Base-by-base conservation (phyloP, 495 filamentous ascomycete genomes). In the Podospora bellae-mahoneyi region DNA sequence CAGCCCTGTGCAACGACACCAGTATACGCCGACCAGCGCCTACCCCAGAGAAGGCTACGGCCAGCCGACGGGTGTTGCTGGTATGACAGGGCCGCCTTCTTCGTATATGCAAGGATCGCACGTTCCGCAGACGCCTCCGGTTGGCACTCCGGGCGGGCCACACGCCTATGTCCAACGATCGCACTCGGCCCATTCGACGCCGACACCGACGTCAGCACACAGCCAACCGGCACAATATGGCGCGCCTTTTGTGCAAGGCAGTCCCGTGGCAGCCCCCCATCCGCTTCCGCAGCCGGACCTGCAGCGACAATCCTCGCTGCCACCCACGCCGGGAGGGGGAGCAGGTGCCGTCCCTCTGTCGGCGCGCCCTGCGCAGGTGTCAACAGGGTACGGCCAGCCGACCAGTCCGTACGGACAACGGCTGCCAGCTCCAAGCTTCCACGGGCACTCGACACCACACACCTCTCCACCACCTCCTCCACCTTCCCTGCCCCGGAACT, bases 191-290 rank as follows among this genome's bases (percentile, higher is more conserved):
- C 81, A 85, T 53, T 85, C 81, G n/a, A 83, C 81, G 19, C 78
- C 86, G 26, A 88, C 86, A 19, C 85, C 86, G 26, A 85, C 84
- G 1, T 88, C 86, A 23, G 81, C 83, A 18, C 84, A 86, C 32
- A 82, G 83, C 73, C 86, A 86, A 72, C 78, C 79, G 23, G 75
- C 75, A 30, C 78, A 83, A 10, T 85, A 83, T 65, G 81, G 80
- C 19, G 72, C 77, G 55, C 79, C 83, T 39, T 84, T 81, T 64
- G 72, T 73, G 7, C 85, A 85, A 63, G 83, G 83, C 32, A 88
- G 86, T 67, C 87, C 87, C 23, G 74, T 85, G n/a, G 75, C 81
- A 55, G 68, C 81, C 13, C 68, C 76, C 28, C 80, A 82, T 64
- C 74, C 78, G 15, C 79, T 80, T 18, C 80, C 80, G 30, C 81